These are phyloP conservation scores for Pythium aphanidermatum DNA, from an alignment of 352 stramenopile genomes.

Conservation along the genomic window DNA sequence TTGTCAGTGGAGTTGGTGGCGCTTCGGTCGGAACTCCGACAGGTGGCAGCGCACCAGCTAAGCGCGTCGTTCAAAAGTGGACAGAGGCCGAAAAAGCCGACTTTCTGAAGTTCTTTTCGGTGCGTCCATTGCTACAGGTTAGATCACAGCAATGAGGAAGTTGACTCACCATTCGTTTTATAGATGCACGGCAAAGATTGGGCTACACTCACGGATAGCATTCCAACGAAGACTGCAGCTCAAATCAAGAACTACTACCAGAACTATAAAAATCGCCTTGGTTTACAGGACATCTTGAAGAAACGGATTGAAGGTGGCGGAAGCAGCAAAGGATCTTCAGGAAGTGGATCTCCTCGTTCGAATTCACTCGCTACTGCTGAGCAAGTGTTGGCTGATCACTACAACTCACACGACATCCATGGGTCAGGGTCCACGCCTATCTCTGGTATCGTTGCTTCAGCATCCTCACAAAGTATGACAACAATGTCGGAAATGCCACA, in stretches of 20 bases:
- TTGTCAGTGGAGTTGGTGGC: constrained; percentile 10
- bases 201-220: constrained; percentile 78
- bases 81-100: constrained; percentile 83
- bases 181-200: constrained; percentile 87
- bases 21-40: constrained; percentile 16
- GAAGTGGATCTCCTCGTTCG: constrained; percentile 7
- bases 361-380: constrained; percentile 9
- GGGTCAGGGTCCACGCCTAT: too few species aligned
- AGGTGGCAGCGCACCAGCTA: constrained; percentile 27
- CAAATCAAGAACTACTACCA: constrained; percentile 94
- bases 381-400: constrained; percentile 10
- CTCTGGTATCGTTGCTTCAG: background rate
- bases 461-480: background rate
- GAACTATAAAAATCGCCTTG: constrained; percentile 90
- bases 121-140: too few species aligned
- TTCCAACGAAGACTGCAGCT: constrained; percentile 84
- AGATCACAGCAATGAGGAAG: too few species aligned
- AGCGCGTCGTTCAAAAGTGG: constrained; percentile 88
- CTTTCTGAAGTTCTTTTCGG: constrained; percentile 86
- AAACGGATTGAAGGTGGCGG: constrained; percentile 50
- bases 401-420: constrained; percentile 12
- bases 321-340: constrained; percentile 1
- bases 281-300: constrained; percentile 84
- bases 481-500: constrained; percentile 9
- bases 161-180: background rate